A percentile compares a stretch with the other conserved stretches of the same genome.
phyloP scores from a whole-genome alignment of 345 rosid genomes.

The Eucalyptus regnans region DNA sequence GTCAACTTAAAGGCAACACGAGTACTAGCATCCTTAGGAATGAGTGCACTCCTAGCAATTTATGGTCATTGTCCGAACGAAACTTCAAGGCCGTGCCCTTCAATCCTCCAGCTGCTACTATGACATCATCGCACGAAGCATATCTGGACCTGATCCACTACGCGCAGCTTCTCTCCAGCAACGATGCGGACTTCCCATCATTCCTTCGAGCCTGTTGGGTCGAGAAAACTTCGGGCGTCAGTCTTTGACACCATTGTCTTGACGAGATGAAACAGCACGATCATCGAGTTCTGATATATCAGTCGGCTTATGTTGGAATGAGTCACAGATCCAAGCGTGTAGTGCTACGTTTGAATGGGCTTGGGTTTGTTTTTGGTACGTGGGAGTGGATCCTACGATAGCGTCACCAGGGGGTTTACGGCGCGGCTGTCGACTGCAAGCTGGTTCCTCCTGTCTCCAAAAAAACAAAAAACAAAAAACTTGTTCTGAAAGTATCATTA shows the following conservation, averaged over 20 bases:
- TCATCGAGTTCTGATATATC: neutral
- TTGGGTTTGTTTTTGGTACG: neutral
- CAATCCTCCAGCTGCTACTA: neutral
- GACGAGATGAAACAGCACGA: neutral
- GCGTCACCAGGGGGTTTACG: no score
- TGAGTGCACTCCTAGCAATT: neutral
- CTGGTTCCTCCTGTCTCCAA: no score
- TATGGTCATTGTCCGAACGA: neutral
- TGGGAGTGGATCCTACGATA: no score
- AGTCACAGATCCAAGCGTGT: neutral
- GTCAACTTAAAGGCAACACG: constrained; percentile 40
- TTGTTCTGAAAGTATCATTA: neutral
- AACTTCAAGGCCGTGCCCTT: neutral
- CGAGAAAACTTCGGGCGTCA: constrained; percentile 8
- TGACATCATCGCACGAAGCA: constrained; percentile 5
- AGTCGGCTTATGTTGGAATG: neutral
- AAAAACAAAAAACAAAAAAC: no score
- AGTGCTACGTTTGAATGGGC: neutral
- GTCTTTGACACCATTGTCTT: constrained; percentile 16
- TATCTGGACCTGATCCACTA: constrained; percentile 58
- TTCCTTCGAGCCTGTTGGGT: constrained; percentile 37
- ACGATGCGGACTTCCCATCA: constrained; percentile 40
- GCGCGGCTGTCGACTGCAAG: no score
- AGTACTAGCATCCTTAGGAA: neutral
- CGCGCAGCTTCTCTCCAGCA: constrained; percentile 57